Evolutionary conservation across 176 grass and related monocot genomes (phyloP).

Genomic region (Aechmea fasciata): DNA sequence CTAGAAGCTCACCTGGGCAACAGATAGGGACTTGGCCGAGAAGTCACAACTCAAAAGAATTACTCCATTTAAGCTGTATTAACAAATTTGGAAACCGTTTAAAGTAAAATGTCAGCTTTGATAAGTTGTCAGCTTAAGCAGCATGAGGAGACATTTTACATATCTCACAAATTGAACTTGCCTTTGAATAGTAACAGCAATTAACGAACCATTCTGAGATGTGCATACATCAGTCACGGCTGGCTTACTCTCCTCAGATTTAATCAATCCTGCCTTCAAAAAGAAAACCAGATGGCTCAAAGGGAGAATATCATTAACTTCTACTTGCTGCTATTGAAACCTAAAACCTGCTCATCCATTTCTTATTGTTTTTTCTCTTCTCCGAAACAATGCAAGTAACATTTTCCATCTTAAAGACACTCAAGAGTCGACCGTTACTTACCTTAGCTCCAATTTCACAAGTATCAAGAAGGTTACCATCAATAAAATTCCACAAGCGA

Average conservation of each 20-base stretch:
- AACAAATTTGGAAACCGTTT: constrained; percentile 3
- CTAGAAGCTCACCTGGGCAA: constrained; percentile 40
- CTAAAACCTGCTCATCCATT: neutral
- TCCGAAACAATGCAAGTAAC: neutral
- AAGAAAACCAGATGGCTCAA: neutral
- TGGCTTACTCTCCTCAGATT: constrained; percentile 42
- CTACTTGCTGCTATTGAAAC: neutral
- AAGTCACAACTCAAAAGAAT: constrained; percentile 67
- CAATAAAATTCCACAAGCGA: constrained; percentile 80
- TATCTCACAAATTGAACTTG: constrained; percentile 20
- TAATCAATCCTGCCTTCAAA: constrained; percentile 30
- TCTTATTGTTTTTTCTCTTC: neutral
- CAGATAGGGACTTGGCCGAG: constrained; percentile 42
- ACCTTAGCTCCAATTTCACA: constrained; percentile 62
- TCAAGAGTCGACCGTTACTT: neutral
- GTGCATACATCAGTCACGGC: constrained; percentile 56
- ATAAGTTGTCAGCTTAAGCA: neutral
- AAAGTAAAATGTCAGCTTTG: neutral
- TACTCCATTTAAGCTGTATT: constrained; percentile 65
- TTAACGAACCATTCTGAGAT: constrained; percentile 49
- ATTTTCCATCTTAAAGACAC: neutral
- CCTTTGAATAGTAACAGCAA: constrained; percentile 77
- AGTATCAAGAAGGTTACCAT: constrained; percentile 68
- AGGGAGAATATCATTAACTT: neutral
- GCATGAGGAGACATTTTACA: neutral